Conservation (phyloP, 768 basidiomycete species). For the Auricularia auricula-judae region DNA sequence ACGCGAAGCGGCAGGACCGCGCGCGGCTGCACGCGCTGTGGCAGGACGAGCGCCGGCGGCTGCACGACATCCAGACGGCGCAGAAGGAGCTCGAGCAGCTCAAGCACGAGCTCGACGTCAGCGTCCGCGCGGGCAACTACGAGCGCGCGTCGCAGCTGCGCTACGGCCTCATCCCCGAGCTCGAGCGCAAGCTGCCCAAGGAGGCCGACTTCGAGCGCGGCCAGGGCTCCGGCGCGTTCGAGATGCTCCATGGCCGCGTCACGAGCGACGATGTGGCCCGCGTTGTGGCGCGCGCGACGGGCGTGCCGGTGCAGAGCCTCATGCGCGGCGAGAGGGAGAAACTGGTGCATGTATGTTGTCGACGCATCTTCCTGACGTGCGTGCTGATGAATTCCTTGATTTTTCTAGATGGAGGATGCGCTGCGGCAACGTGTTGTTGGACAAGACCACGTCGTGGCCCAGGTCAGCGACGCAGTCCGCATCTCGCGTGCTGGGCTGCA, state of each 20-base stretch:
- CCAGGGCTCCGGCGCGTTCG: conserved; percentile 30
- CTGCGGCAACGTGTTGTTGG: conserved; percentile 72
- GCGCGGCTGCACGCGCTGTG: conserved; percentile 51
- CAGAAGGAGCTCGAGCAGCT: conserved; percentile 72
- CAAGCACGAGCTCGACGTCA: conserved; percentile 77
- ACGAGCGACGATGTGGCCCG: conserved; percentile 83
- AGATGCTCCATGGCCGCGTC: conserved; percentile 76
- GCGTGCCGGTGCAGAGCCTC: conserved; percentile 82
- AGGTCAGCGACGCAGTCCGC: conserved; percentile 83
- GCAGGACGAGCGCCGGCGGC: conserved; percentile 56
- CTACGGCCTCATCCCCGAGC: conserved; percentile 74
- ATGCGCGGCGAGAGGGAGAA: conserved; percentile 85
- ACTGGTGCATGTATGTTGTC: conserved; percentile 60
- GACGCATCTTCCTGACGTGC: neutral
- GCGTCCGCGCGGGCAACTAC: conserved; percentile 80
- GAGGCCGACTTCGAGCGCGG: conserved; percentile 36
- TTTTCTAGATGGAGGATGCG: conserved; percentile 70
- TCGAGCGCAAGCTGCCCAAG: conserved; percentile 60
- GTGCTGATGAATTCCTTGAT: neutral
- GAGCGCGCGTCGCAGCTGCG: conserved; percentile 76
- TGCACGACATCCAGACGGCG: conserved; percentile 59
- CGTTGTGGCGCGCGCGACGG: conserved; percentile 80
- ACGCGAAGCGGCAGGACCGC: conserved; percentile 52
- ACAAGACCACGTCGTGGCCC: conserved; percentile 77
- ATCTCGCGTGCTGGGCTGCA: conserved; percentile 88